phyloP scores from a whole-genome alignment of 139 green algal genomes.

The Bryopsis sp. region DNA sequence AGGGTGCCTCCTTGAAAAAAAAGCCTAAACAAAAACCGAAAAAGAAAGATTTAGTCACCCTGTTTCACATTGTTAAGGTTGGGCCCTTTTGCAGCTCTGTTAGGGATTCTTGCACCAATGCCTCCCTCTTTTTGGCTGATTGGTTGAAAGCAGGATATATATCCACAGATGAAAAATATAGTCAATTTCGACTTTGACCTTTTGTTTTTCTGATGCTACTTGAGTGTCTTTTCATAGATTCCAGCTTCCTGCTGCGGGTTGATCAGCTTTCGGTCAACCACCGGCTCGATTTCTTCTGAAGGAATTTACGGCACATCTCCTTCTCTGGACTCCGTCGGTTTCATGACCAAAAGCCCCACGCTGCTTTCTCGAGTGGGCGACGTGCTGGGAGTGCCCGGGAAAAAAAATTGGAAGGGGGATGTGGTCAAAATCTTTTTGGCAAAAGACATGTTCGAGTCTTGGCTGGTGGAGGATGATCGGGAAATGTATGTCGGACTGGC shows the following conservation, averaged over 20 bases:
- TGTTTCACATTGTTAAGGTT: no score
- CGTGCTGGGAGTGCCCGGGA: conserved; percentile 9
- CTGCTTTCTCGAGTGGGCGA: not conserved
- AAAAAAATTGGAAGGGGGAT: not conserved
- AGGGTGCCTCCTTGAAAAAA: no score
- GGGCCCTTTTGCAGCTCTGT: no score
- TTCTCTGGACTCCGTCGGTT: not conserved
- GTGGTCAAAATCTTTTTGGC: conserved; percentile 17
- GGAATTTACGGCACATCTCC: not conserved
- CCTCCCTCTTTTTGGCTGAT: no score
- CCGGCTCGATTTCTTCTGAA: not conserved
- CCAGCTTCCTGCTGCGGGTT: conserved; percentile 15
- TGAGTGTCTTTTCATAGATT: conserved; percentile 4
- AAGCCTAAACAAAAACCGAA: no score
- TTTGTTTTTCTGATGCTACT: not conserved
- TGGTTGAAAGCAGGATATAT: no score
- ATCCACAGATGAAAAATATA: no score
- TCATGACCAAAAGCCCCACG: not conserved
- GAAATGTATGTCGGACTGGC: not conserved
- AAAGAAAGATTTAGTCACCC: no score
- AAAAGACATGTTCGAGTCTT: conserved; percentile 11
- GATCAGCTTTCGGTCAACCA: conserved; percentile 6
- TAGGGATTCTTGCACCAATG: no score
- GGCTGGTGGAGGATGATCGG: not conserved
- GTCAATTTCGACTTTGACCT: no score